phyloP scores from a whole-genome alignment of 1,139 yeast species.

The Meyerozyma carpophila region DNA sequence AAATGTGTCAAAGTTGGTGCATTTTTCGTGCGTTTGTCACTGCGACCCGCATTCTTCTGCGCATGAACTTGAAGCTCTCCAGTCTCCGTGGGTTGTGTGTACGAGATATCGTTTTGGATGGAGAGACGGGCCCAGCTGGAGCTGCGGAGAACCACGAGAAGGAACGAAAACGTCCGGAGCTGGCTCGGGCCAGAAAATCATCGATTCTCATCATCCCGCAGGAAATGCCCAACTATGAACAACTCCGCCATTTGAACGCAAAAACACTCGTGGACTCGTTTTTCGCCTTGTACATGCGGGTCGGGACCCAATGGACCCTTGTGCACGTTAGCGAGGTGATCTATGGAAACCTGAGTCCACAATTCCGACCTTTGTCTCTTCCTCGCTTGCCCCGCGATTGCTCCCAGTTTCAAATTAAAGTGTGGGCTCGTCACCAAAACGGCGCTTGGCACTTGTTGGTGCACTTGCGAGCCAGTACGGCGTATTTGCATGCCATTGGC shows the following conservation, averaged over 20 bases:
- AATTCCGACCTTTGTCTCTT: conserved; percentile 23
- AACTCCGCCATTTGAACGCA: conserved; percentile 8
- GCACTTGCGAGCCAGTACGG: conserved; percentile 1
- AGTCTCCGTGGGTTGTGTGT: not conserved
- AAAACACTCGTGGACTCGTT: conserved; percentile 22
- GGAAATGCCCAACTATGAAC: conserved; percentile 5
- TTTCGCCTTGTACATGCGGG: conserved; percentile 19
- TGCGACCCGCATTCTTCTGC: not conserved
- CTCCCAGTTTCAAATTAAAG: conserved; percentile 4
- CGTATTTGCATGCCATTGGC: conserved; percentile 20
- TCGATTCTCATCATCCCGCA: not conserved
- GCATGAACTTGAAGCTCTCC: not conserved
- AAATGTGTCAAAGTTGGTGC: no score
- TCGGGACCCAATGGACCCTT: conserved; percentile 11
- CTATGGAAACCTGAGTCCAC: conserved; percentile 20
- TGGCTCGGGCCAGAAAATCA: not conserved
- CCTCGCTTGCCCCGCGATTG: conserved; percentile 14
- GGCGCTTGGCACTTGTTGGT: not conserved
- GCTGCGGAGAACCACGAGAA: not conserved
- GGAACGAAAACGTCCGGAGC: not conserved
- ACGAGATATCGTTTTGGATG: not conserved
- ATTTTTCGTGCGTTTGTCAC: not conserved
- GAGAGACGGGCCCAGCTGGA: not conserved
- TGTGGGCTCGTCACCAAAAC: conserved; percentile 6
- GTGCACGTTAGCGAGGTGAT: conserved; percentile 35